These are phyloP conservation scores for Lizonia empirigonia DNA, from an alignment of 2,329 filamentous ascomycete genomes.

Conservation along the genomic window DNA sequence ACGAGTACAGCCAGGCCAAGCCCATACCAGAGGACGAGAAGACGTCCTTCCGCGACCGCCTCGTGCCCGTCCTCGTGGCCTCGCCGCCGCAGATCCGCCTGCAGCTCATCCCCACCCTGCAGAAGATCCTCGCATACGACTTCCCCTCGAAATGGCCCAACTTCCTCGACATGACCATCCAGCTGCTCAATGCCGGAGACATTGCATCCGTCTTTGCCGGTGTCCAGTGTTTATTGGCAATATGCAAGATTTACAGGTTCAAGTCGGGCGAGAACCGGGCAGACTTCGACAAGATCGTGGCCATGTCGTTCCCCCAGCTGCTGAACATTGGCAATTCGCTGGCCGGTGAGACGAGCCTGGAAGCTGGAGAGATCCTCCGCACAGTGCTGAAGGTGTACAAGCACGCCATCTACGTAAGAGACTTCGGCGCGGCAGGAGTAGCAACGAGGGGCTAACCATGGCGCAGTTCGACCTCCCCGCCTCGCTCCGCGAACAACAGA, in stretches of 20 bases:
- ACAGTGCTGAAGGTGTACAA: conserved; percentile 97
- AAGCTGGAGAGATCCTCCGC: conserved; percentile 96
- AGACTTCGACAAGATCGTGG: conserved; percentile 94
- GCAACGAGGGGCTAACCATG: conserved; percentile 35
- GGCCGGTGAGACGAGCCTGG: conserved; percentile 87
- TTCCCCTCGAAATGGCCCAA: conserved; percentile 94
- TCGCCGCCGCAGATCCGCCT: conserved; percentile 82
- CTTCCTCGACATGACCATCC: conserved; percentile 90
- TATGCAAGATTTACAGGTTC: conserved; percentile 95
- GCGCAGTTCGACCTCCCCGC: conserved; percentile 81
- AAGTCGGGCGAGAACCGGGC: conserved; percentile 81
- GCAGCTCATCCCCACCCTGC: conserved; percentile 90
- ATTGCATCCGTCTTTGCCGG: conserved; percentile 88
- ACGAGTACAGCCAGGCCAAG: conserved; percentile 74
- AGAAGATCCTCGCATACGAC: conserved; percentile 94
- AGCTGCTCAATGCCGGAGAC: conserved; percentile 85
- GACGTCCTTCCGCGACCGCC: conserved; percentile 79
- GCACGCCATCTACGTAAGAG: conserved; percentile 89
- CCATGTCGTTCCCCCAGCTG: conserved; percentile 85
- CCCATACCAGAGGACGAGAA: conserved; percentile 90
- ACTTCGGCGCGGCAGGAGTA: too few species aligned
- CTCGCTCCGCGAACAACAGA: conserved; percentile 76
- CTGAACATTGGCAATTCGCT: conserved; percentile 86
- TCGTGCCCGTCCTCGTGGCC: conserved; percentile 85
- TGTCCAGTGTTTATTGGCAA: conserved; percentile 89